Base-by-base conservation (phyloP, 2,329 filamentous ascomycete genomes). In the Capronia americana region DNA sequence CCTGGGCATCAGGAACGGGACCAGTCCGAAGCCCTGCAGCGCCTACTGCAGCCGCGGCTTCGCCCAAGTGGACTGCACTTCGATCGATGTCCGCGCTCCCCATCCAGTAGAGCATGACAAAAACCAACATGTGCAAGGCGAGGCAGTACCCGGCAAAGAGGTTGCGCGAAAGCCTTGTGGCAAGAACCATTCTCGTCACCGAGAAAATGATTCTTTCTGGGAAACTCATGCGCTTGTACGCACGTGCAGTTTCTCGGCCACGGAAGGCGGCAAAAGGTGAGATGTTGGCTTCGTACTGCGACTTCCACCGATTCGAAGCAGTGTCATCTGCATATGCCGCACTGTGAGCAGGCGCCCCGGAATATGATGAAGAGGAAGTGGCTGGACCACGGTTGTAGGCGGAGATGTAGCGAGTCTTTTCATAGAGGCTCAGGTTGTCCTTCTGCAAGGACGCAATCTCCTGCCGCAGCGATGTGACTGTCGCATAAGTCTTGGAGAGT, bases 381-480 rank as follows among this genome's bases (percentile, higher is more conserved):
- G 85, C 84, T 14, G 85, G 86, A 54, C 86, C 86, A 61, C 93
- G 88, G 77, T 90, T 96, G 82, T 97, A 99, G 2, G 92, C 93
- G 6, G 93, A 97, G 26, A 98, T 89, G 77, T 99, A 99, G 72
- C 95, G 88, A 20, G 94, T 97, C 85, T 98, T 99, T 79, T 99
- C 95, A 78, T 99, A 99, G 7, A 99, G 85, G 73, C 91, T 93
- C 41, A 99, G 84, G 76, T 99, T 99, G 79, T 99, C 95, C 77
- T 93, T 96, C 76, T 99, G 96, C 48, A 99, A 83, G 1, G 93
- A 92, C 5, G 93, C 90, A 67, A 98, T 88, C 77, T 99, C 95
- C 73, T 96, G 92, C 51, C 95, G 88, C 55, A 99, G 84, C 41
- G 93, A 90, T 23, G 93, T 94, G 24, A 97, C 88, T 0, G 87